Base-by-base conservation (phyloP, 2,329 filamentous ascomycete genomes). In the Aureobasidium leucospermi region DNA sequence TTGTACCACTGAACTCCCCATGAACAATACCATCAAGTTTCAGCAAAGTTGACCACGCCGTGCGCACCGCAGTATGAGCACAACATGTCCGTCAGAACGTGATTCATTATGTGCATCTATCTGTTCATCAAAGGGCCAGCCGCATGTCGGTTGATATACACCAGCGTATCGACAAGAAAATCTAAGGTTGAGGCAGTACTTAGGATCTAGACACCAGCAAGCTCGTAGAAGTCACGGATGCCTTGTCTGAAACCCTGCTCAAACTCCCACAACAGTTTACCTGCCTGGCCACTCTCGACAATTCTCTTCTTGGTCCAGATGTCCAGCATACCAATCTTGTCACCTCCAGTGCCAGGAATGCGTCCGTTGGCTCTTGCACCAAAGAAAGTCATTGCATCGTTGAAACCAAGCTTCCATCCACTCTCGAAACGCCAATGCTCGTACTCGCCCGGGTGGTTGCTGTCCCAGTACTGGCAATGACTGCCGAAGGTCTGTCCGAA, bases 261-360 rank as follows among this genome's bases (percentile, higher is more conserved):
- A 65, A 74, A 81, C 65, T 80, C 74, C 78, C 79, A 80, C n/a
- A 77, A 73, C 62, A 74, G 75, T 16, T 71, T 70, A 9, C 77
- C 77, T 39, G 71, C 71, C 63, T 79, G 75, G 2, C 78, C 78
- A 60, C 74, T 76, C 63, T 84, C 81, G 34, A 74, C 65, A 42
- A 85, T 68, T 36, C 82, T 75, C 69, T 82, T 84, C 67, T 79
- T 70, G 13, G 79, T 69, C 82, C 83, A 85, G n/a, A 83, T 63
- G 61, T 85, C 81, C 42, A 82, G 62, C 67, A 77, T 79, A 7
- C 82, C 82, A 68, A 85, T 81, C 65, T 73, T 79, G 66, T 84
- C 81, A 6, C 71, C 78, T 1, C 74, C 75, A 4, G 39, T 46
- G 45, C 67, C 69, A 4, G 45, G 43, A 16, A 76, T 59, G 2